These are phyloP conservation scores for Salvia hispanica DNA, from an alignment of 257 asterid genomes.

Conservation along the genomic window DNA sequence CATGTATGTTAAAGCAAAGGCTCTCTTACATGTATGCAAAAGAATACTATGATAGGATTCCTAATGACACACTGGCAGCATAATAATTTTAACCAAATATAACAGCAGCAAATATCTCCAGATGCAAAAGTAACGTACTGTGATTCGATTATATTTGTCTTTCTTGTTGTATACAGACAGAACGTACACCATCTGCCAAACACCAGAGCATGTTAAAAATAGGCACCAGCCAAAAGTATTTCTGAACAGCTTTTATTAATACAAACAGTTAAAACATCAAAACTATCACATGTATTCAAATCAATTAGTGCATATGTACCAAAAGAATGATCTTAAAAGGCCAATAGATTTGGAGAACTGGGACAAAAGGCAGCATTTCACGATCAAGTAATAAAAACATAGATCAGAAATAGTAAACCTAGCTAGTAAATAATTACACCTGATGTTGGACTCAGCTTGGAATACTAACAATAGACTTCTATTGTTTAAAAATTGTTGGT, in stretches of 20 bases:
- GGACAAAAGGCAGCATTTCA: not conserved
- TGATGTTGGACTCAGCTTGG: slow-evolving; percentile 19
- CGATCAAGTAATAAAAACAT: slow-evolving; percentile 14
- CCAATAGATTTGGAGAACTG: slow-evolving; percentile 22
- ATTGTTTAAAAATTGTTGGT: not conserved
- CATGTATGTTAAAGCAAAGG: slow-evolving; percentile 16
- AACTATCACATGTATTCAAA: not conserved
- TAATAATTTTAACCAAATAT: slow-evolving; percentile 12
- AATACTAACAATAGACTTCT: slow-evolving; percentile 9
- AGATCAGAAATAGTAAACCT: slow-evolving; percentile 2
- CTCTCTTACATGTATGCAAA: no score
- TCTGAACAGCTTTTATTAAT: not conserved
- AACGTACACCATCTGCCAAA: slow-evolving; percentile 76
- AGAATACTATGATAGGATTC: slow-evolving; percentile 20
- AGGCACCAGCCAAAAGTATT: slow-evolving; percentile 25
- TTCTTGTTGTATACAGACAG: slow-evolving; percentile 74
- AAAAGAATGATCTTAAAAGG: slow-evolving; percentile 11
- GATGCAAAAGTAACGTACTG: slow-evolving; percentile 47
- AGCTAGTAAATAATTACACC: slow-evolving; percentile 15
- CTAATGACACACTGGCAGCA: slow-evolving; percentile 22
- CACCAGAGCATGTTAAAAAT: slow-evolving; percentile 26
- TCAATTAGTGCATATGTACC: not conserved
- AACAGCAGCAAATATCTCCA: slow-evolving; percentile 15
- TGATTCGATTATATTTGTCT: slow-evolving; percentile 67
- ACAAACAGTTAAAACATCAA: no score